Evolutionary conservation across 176 grass and related monocot genomes (phyloP).

Genomic region (Eragrostis curvula): DNA sequence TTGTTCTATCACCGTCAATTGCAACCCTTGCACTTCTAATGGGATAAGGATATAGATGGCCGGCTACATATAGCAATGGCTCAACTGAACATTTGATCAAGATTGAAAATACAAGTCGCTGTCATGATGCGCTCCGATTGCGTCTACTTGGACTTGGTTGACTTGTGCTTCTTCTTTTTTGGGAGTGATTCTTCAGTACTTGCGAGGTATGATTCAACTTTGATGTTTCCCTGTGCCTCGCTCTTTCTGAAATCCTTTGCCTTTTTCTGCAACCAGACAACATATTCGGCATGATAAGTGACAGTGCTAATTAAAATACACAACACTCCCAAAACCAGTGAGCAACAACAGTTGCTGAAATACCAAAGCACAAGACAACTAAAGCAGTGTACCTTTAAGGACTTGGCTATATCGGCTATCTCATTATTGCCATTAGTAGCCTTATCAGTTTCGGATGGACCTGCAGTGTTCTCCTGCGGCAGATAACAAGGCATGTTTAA

Average conservation of each 20-base stretch:
- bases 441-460: conserved; percentile 49
- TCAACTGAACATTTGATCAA: not conserved
- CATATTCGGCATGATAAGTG: not conserved
- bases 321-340: not conserved
- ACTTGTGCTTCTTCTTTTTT: conserved; percentile 67
- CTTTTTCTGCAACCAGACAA: conserved; percentile 73
- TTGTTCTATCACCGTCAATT: conserved; percentile 1
- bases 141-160: conserved; percentile 51
- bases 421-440: conserved; percentile 45
- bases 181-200: conserved; percentile 52
- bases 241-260: conserved; percentile 75
- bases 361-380: conserved; percentile 13
- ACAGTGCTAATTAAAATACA: not conserved
- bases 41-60: not conserved
- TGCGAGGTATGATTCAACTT: conserved; percentile 74
- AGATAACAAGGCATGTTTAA: conserved; percentile 31
- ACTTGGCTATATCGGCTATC: conserved; percentile 69
- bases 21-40: conserved; percentile 23
- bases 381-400: conserved; percentile 67
- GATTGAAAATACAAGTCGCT: not conserved
- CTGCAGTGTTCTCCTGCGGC: conserved; percentile 65
- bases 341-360: not conserved
- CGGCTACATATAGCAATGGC: not conserved
- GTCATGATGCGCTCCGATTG: not conserved
- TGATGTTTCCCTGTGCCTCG: conserved; percentile 60